Evolutionary conservation across 345 rosid genomes (phyloP).

Genomic region (Carallia brachiata): DNA sequence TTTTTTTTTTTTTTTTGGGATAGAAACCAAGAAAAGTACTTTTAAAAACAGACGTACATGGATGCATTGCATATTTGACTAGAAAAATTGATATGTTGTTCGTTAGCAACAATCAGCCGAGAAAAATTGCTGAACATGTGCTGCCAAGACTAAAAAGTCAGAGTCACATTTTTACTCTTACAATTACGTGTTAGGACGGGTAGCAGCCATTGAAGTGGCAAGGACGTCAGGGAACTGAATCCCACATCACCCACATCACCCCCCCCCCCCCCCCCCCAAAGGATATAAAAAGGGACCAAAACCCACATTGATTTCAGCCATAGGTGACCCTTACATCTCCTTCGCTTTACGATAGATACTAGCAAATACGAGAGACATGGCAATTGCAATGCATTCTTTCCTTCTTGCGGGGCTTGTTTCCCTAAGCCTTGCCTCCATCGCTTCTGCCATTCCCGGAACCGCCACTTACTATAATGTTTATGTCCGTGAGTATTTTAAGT

Average conservation of each 20-base stretch:
- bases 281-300: neutral
- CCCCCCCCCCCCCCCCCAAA: too few relatives aligned
- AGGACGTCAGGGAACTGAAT: neutral
- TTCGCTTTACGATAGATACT: neutral
- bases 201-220: neutral
- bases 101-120: neutral
- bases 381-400: neutral
- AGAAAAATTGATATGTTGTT: too few relatives aligned
- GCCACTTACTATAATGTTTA: slow-evolving; percentile 13
- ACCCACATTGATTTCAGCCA: neutral
- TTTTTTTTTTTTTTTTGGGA: too few relatives aligned
- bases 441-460: slow-evolving; percentile 6
- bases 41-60: too few relatives aligned
- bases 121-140: neutral
- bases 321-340: neutral
- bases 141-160: neutral
- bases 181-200: neutral
- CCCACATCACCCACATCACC: too few relatives aligned
- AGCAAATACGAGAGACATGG: neutral
- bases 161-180: neutral
- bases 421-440: neutral
- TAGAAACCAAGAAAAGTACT: too few relatives aligned
- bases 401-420: neutral
- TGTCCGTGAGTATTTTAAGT: neutral
- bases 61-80: too few relatives aligned